Evolutionary conservation across 139 green algal genomes (phyloP), one percentile per base, ranked within the genome.

Genomic region (Nannochloris sp.): DNA sequence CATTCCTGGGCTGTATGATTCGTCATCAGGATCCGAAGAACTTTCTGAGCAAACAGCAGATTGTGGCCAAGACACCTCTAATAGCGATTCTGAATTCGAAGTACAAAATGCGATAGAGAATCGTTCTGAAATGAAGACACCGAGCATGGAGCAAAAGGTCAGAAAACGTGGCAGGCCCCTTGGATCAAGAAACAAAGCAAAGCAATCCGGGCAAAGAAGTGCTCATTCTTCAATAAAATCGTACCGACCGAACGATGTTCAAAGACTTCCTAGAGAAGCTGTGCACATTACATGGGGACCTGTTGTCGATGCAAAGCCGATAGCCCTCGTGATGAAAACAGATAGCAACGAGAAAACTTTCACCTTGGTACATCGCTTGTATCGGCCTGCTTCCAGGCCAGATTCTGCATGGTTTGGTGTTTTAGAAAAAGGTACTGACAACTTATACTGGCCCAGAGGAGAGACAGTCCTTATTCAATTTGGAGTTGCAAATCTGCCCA

Each of bases 331-430:
- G 36, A 55, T 37, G 24, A 62, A 67, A 14, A 31, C 62, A 9
- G 36, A 40, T 29, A 71, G 44, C 23, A 44, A 55, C 40, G 44
- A 64, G 55, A 53, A 62, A 62, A 16, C 56, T 12, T 66, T 66
- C 37, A 31, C 16, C 23, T 19, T 66, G 23, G 60, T 65, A n/a
- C 70, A 77, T 59, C 57, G 70, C 10, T 63, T 77, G 64, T 59
- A 48, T 54, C 44, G 29, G 27, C n/a, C 34, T 5, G 23, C 48
- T 14, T 57, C 23, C 21, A 66, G 64, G 49, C 48, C 37, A 2
- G 70, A 63, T 15, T 37, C 37, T 9, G 56, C 71, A 40, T 77
- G 70, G 70, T 46, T 77, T 50, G 70, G 70, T 36, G 5, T 60
- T 19, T 63, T 77, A 5, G 25, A 49, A 44, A 53, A 66, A 60